phyloP scores from a whole-genome alignment of 129 eudicot species.

The Centaurea solstitialis region DNA sequence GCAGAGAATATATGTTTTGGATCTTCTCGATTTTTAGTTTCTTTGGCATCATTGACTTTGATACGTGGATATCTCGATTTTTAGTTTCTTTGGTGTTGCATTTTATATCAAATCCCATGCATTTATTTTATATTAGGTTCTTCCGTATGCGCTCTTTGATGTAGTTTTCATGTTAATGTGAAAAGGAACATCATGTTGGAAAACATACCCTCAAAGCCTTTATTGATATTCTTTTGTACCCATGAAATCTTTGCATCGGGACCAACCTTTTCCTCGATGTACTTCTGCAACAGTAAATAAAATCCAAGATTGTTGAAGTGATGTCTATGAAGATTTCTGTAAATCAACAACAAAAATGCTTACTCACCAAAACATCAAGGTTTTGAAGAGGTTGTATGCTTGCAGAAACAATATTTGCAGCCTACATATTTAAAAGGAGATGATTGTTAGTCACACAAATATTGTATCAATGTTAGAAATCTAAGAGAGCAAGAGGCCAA shows the following conservation, averaged over 20 bases:
- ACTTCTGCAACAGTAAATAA: slow-evolving; percentile 41
- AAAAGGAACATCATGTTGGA: neutral
- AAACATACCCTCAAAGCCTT: slow-evolving; percentile 70
- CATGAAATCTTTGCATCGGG: slow-evolving; percentile 71
- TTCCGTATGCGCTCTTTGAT: neutral
- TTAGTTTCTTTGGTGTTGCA: slow-evolving; percentile 12
- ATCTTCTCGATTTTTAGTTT: neutral
- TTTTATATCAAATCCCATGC: neutral
- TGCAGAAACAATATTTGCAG: slow-evolving; percentile 79
- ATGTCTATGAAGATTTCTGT: neutral
- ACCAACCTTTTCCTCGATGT: slow-evolving; percentile 62
- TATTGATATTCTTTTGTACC: slow-evolving; percentile 52
- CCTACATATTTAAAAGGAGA: slow-evolving; percentile 42
- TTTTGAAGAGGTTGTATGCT: slow-evolving; percentile 90
- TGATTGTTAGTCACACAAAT: neutral
- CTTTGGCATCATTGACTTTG: neutral
- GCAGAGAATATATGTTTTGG: no score
- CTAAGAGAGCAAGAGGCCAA: slow-evolving; percentile 7
- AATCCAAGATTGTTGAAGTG: neutral
- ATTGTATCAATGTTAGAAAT: neutral
- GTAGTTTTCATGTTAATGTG: neutral
- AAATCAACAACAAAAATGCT: neutral
- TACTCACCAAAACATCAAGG: slow-evolving; percentile 55
- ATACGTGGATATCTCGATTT: neutral
- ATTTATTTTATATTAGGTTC: neutral